phyloP scores from a whole-genome alignment of 2,329 filamentous ascomycete species.

The Fusarium subglutinans region DNA sequence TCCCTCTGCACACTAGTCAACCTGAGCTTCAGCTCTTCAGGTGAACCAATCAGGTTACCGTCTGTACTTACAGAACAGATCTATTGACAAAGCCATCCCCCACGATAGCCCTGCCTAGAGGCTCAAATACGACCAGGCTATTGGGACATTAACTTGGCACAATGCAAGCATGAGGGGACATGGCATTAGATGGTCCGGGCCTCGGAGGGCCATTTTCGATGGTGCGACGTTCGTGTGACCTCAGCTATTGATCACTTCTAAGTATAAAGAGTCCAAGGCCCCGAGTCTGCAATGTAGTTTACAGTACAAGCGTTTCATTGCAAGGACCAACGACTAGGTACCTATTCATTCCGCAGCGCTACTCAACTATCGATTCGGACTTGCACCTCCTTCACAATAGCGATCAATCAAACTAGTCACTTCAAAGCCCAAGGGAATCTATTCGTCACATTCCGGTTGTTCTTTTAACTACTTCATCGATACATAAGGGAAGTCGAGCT shows the following conservation, averaged over 20 bases:
- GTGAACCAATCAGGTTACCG: conserved; percentile 28
- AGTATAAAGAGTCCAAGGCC: conserved; percentile 14
- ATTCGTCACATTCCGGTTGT: conserved; percentile 18
- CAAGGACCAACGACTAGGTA: background rate
- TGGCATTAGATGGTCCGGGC: conserved; percentile 12
- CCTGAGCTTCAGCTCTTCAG: conserved; percentile 12
- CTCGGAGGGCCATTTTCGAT: conserved; percentile 1
- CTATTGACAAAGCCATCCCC: conserved; percentile 26
- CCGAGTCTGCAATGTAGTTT: background rate
- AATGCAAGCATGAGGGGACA: background rate
- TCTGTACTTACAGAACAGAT: conserved; percentile 3
- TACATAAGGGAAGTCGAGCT: conserved; percentile 36
- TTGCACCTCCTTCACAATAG: background rate
- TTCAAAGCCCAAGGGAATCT: background rate
- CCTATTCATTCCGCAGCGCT: conserved; percentile 26
- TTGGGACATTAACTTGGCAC: conserved; percentile 16
- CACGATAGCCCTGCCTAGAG: conserved; percentile 22
- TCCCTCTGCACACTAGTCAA: background rate
- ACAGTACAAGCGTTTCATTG: background rate
- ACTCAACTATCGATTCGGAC: conserved; percentile 2
- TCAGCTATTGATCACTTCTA: background rate
- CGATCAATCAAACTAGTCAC: background rate
- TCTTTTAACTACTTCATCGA: conserved; percentile 32
- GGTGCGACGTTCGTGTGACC: conserved; percentile 23
- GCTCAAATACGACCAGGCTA: background rate